These are phyloP conservation scores for Jimgerdemannia flammicorona DNA, from an alignment of 192 early-diverging fungal species.

Conservation along the genomic window DNA sequence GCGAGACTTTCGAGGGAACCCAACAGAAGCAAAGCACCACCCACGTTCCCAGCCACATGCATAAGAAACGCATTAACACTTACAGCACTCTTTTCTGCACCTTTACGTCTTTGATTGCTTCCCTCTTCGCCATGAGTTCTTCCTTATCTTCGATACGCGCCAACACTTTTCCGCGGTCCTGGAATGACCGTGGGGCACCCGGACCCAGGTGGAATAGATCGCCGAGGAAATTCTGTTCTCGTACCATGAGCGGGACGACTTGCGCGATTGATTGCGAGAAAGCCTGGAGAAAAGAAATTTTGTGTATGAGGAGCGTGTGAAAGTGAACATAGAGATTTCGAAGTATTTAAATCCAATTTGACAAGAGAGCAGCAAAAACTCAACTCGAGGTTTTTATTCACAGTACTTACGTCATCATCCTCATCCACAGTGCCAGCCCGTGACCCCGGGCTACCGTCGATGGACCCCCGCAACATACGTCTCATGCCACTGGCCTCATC, in stretches of 20 bases:
- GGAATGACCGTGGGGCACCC: conserved; percentile 42
- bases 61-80: conserved; percentile 15
- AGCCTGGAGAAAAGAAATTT: conserved; percentile 23
- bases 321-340: too few relatives aligned
- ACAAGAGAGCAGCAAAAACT: too few relatives aligned
- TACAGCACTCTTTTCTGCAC: conserved; percentile 62
- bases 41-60: too few relatives aligned
- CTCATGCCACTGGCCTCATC: conserved; percentile 25
- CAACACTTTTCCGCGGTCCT: conserved; percentile 35
- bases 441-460: conserved; percentile 9
- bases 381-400: conserved; percentile 1
- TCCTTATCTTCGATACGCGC: conserved; percentile 30
- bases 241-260: conserved; percentile 62
- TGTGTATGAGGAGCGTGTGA: not conserved
- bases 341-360: too few relatives aligned
- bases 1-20: too few relatives aligned
- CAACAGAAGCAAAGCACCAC: too few relatives aligned
- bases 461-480: conserved; percentile 23
- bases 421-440: conserved; percentile 30
- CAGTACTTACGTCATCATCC: conserved; percentile 37
- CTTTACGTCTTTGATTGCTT: conserved; percentile 65
- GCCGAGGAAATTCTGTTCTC: conserved; percentile 90
- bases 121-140: conserved; percentile 43
- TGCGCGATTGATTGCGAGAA: conserved; percentile 59
- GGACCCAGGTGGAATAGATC: conserved; percentile 76